These are phyloP conservation scores for Cyamopsis tetragonoloba DNA, from an alignment of 306 rosid genomes.

Conservation along the genomic window DNA sequence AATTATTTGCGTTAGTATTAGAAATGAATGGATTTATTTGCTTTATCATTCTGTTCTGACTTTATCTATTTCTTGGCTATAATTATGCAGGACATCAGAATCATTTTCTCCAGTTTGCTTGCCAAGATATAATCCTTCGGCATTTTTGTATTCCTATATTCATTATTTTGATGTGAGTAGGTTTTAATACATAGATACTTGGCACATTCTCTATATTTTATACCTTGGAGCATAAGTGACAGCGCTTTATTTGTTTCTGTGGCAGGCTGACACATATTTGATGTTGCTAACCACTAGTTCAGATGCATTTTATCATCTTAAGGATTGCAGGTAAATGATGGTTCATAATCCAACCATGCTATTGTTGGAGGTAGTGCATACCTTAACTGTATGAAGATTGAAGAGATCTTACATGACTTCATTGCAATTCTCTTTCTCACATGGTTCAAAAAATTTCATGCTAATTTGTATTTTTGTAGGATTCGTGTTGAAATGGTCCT, in stretches of 20 bases:
- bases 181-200: background rate
- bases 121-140: slow-evolving; percentile 98
- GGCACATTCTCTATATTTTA: background rate
- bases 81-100: slow-evolving; percentile 85
- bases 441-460: slow-evolving; percentile 34
- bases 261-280: slow-evolving; percentile 87
- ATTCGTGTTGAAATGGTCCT: slow-evolving; percentile 79
- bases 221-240: slow-evolving; percentile 8
- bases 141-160: slow-evolving; percentile 89
- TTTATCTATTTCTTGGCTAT: slow-evolving; percentile 21
- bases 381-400: slow-evolving; percentile 13
- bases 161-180: slow-evolving; percentile 89
- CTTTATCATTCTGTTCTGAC: slow-evolving; percentile 7
- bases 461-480: slow-evolving; percentile 65
- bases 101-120: slow-evolving; percentile 95
- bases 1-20: background rate
- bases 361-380: slow-evolving; percentile 18
- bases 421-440: slow-evolving; percentile 15
- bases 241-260: slow-evolving; percentile 23
- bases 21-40: slow-evolving; percentile 5
- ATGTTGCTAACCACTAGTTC: slow-evolving; percentile 90
- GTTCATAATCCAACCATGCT: slow-evolving; percentile 13
- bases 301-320: slow-evolving; percentile 93
- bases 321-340: slow-evolving; percentile 82
- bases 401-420: background rate